Base-by-base conservation (phyloP, 257 asterid genomes). In the Phtheirospermum japonicum region DNA sequence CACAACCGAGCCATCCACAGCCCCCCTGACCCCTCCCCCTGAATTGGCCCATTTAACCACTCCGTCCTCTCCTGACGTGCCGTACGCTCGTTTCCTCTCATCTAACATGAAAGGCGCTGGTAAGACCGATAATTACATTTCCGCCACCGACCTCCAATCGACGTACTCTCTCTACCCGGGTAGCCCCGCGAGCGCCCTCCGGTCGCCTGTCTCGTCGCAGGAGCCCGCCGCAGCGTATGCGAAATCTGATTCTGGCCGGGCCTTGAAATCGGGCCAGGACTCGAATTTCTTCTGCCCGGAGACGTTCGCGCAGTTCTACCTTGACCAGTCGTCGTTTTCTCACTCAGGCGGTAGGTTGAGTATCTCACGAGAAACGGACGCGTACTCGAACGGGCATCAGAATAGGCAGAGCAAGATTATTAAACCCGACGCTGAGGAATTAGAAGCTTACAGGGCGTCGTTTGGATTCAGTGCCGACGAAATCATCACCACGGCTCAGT, bases 391-490 rank as follows among this genome's bases (percentile, higher is more conserved):
- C 33, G 86, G 70, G 60, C 80, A 78, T 66, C 95, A 83, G 64
- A 93, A 73, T 67, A 76, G 91, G 80, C 97, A 82, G 83, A 85
- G 33, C 74, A 93, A 76, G 68, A 50, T 79, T 43, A 70, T 67
- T 71, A 93, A 85, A 71, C 85, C 81, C n/a, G 99, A 93, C 66
- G 85, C 76, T 11, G 99, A 93, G 72, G 99, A 93, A 71, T 74
- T 83, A 8, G 97, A 93, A 77, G 99, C 99, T 50, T 93, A 93
- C 72, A 71, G 99, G 76, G 97, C 99, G 9, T 93, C 99, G 31
- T 93, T 93, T 63, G 99, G 97, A 70, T 93, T 93, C 79, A 93
- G 99, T 76, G 99, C 99, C 5, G 99, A 93, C 81, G 99, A 93
- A 60, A 83, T 93, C 63, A 76, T 90, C 65, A 85, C 85, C 13